Conservation (phyloP, 345 rosid species). For the Boechera retrofracta region DNA sequence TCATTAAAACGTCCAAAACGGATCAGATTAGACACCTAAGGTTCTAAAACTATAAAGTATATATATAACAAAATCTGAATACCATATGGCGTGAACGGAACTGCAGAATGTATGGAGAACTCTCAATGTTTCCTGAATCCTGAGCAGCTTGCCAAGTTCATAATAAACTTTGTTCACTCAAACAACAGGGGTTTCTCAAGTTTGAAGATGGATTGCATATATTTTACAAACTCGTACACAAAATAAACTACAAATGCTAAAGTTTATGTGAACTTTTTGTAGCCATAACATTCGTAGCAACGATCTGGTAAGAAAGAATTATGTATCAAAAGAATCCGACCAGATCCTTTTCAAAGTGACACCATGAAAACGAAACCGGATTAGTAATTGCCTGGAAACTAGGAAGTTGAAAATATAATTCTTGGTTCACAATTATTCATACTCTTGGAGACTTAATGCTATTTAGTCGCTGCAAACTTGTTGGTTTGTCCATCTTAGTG, state of each 20-base stretch:
- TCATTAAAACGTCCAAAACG: too few species aligned
- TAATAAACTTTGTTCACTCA: too few species aligned
- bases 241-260: not conserved
- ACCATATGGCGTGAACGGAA: too few species aligned
- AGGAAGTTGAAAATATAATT: not conserved
- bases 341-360: not conserved
- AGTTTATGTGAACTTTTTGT: not conserved
- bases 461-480: conserved; percentile 13
- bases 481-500: not conserved
- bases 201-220: too few species aligned
- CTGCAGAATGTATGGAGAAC: too few species aligned
- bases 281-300: not conserved
- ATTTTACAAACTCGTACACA: not conserved
- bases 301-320: not conserved
- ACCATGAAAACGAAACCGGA: not conserved
- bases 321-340: not conserved
- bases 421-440: conserved; percentile 13
- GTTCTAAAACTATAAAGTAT: too few species aligned
- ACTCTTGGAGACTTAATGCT: conserved; percentile 14
- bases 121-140: too few species aligned
- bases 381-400: conserved; percentile 4
- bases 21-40: too few species aligned
- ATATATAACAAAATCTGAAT: too few species aligned
- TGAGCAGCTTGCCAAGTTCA: too few species aligned
- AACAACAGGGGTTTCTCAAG: too few species aligned